Conservation (phyloP, 2,329 filamentous ascomycete genomes). For the Clonostachys rhizophaga region DNA sequence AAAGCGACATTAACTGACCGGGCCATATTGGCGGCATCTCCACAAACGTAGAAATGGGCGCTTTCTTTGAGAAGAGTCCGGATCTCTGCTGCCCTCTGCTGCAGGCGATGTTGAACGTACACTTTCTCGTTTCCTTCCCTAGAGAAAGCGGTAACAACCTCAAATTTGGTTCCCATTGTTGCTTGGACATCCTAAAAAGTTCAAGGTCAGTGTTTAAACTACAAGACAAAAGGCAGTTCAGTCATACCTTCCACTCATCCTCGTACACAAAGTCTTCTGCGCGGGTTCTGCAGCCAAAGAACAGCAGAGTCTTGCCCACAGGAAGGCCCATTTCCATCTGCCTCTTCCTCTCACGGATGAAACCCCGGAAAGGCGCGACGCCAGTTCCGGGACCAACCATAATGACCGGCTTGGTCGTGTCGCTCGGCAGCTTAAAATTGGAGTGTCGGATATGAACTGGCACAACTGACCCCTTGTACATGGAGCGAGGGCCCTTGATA, state of each 20-base stretch:
- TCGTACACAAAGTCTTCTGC: conserved; percentile 50
- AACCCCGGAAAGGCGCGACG: conserved; percentile 31
- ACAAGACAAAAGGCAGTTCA: conserved; percentile 11
- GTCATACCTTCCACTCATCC: conserved; percentile 37
- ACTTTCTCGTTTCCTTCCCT: conserved; percentile 77
- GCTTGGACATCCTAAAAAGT: conserved; percentile 78
- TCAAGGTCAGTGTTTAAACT: conserved; percentile 77
- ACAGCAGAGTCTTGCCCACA: conserved; percentile 29
- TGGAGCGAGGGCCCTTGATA: background rate
- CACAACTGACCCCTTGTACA: conserved; percentile 54
- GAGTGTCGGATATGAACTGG: conserved; percentile 89
- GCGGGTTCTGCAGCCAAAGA: conserved; percentile 53
- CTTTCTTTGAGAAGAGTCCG: conserved; percentile 74
- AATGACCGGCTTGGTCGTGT: conserved; percentile 59
- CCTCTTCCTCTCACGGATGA: conserved; percentile 14
- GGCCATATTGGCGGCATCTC: conserved; percentile 88
- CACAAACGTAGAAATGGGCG: conserved; percentile 90
- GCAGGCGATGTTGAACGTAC: conserved; percentile 83
- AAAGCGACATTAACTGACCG: background rate
- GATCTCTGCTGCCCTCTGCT: conserved; percentile 71
- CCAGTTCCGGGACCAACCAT: conserved; percentile 48
- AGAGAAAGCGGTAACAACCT: conserved; percentile 83
- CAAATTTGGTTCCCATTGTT: conserved; percentile 75
- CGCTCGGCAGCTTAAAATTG: conserved; percentile 91
- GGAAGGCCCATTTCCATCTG: conserved; percentile 51